Conservation (phyloP, 2,329 filamentous ascomycete genomes). For the Colletotrichum orbiculare region DNA sequence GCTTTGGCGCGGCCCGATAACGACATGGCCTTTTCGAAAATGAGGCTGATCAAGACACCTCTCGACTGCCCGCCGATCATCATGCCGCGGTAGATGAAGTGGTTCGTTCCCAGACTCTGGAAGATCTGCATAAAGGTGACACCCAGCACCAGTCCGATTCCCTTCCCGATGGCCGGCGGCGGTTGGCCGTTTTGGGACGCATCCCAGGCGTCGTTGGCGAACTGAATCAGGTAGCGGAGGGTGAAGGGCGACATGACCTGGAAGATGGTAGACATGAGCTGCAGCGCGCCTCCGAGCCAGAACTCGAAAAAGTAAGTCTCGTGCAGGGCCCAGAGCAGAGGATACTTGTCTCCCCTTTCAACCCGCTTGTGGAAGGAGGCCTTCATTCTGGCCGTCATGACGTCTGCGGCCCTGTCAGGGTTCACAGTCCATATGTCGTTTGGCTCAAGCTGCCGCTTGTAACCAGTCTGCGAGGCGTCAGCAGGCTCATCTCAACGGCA, state of each 20-base stretch:
- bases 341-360: slow-evolving; percentile 75
- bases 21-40: slow-evolving; percentile 93
- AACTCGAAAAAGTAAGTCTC: slow-evolving; percentile 90
- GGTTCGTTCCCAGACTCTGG: slow-evolving; percentile 84
- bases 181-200: slow-evolving; percentile 64
- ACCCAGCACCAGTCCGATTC: slow-evolving; percentile 85
- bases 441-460: slow-evolving; percentile 82
- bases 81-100: slow-evolving; percentile 94
- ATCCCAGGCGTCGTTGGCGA: slow-evolving; percentile 81
- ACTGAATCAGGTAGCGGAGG: slow-evolving; percentile 86
- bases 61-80: slow-evolving; percentile 87
- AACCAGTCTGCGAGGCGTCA: slow-evolving; percentile 71
- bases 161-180: slow-evolving; percentile 76
- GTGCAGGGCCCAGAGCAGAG: slow-evolving; percentile 83
- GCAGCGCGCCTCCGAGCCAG: slow-evolving; percentile 82
- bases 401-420: slow-evolving; percentile 77
- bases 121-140: slow-evolving; percentile 87
- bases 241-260: slow-evolving; percentile 88
- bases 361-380: slow-evolving; percentile 76
- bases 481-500: background rate
- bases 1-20: slow-evolving; percentile 90
- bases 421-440: slow-evolving; percentile 93
- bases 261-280: slow-evolving; percentile 77
- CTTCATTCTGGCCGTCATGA: slow-evolving; percentile 74
- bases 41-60: slow-evolving; percentile 83